Conservation (phyloP, 2,329 filamentous ascomycete genomes). For the Podosphaera aphanis region DNA sequence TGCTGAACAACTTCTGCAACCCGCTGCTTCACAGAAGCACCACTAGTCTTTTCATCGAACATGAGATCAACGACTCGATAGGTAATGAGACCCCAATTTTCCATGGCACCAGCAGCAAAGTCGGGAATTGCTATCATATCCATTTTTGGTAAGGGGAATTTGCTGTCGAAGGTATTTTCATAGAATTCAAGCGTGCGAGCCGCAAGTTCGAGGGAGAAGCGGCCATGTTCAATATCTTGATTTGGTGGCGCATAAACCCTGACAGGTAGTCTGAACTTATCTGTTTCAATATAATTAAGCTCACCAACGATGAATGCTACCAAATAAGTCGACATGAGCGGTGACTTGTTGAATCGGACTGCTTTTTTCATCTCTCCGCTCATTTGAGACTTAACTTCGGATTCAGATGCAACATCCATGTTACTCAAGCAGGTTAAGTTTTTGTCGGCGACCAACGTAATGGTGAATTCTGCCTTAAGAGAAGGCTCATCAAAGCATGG, state of each 20-base stretch:
- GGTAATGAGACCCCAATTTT: conserved; percentile 93
- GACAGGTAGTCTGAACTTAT: conserved; percentile 73
- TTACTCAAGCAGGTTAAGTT: conserved; percentile 82
- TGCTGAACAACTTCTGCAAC: conserved; percentile 93
- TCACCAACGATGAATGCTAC: conserved; percentile 86
- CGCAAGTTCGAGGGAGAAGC: conserved; percentile 73
- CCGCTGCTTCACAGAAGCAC: conserved; percentile 72
- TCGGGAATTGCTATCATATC: conserved; percentile 92
- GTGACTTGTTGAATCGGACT: conserved; percentile 78
- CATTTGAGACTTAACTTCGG: conserved; percentile 41
- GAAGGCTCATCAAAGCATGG: conserved; percentile 93
- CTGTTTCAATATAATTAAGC: conserved; percentile 81
- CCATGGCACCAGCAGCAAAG: conserved; percentile 89
- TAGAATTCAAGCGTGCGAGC: conserved; percentile 83
- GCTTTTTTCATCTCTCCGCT: conserved; percentile 49
- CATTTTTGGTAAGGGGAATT: conserved; percentile 81
- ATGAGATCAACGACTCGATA: conserved; percentile 83
- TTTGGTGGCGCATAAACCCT: conserved; percentile 85
- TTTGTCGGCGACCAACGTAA: conserved; percentile 79
- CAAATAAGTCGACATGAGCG: conserved; percentile 88
- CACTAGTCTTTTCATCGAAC: conserved; percentile 75
- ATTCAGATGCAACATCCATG: conserved; percentile 76
- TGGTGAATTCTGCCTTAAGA: conserved; percentile 76
- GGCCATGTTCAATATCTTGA: conserved; percentile 71
- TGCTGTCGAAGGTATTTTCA: conserved; percentile 75